Evolutionary conservation across 2,329 filamentous ascomycete species (phyloP), one percentile per base, ranked within the genome.

Genomic region (Fusarium sp.): DNA sequence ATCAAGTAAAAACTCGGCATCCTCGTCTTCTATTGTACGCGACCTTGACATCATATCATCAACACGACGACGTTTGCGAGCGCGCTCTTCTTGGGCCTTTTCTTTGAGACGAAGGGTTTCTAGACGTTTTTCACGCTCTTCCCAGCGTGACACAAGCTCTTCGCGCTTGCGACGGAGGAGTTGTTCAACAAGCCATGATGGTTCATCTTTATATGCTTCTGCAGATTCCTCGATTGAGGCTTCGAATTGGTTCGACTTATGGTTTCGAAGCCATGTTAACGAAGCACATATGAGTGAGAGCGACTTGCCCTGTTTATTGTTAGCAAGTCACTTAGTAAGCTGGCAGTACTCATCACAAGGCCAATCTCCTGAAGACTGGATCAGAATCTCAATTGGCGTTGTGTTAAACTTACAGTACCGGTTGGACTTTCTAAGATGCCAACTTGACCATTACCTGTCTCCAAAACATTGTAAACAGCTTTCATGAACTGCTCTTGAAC

Each of bases 381-480:
- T n/a, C 18, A 20, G 18, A 9, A 22, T 12, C 18, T 3, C 8
- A 10, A 25, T 16, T 7, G 7, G 14, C 3, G 15, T 18, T 10
- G 15, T 5, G 50, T 16, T 6, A 6, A 18, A 80, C 81, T 70
- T 77, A 87, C 86, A 68, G 89, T 92, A 79, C 95, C 95, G 44
- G 95, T 98, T n/a, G 95, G 95, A 47, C 93, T 97, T 78, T 98
- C 95, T 47, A 98, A 90, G 45, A 98, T 94, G 30, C 93, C 95
- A 49, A 97, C 86, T 76, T 95, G 93, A 11, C 92, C 91, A 44
- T 91, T 80, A 7, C 88, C 87, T 25, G 76, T 76, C 72, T 97
- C 90, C 27, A 97, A 87, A 65, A 94, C 93, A 52, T 89, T 82
- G 77, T 97, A 97, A 8, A 96, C 86, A 1, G 91, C 88, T 72